Evolutionary conservation across 2,329 filamentous ascomycete species (phyloP), one percentile per base, ranked within the genome.

Genomic region (Penicillium sclerotigenum): DNA sequence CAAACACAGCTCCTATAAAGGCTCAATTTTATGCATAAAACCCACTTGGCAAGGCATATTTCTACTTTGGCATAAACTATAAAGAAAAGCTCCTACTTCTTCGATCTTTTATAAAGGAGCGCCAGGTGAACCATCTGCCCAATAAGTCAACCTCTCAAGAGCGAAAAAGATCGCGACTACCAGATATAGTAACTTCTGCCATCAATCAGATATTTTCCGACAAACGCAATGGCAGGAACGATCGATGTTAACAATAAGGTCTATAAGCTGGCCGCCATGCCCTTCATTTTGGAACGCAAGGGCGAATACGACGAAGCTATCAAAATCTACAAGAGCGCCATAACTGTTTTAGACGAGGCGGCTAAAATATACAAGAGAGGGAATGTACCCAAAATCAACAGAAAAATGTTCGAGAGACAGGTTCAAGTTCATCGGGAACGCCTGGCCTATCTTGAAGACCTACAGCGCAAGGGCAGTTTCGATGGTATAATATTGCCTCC

Each of bases 391-490:
- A 60, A 60, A 42, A 43, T 61, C 24, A 45, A 57, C 41, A 54
- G 60, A 20, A 62, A 62, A 26, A 57, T 62, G 60, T 62, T 60
- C n/a, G 58, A 62, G 48, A 49, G 60, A 22, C 60, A 62, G 33
- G 56, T 57, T 8, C 26, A 57, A 29, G 40, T 62, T 38, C 60
- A 61, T 29, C 53, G 53, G 5, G 60, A 62, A 34, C 50, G 60
- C 8, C 48, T 62, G 3, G 54, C 43, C 5, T 60, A 62, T 33
- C 42, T 62, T 1, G 58, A 61, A 36, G 26, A 22, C 7, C 31
- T 62, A 10, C 45, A 56, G 26, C 31, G 36, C 34, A 61, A 57
- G 14, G 58, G 58, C 14, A 49, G 37, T 13, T 62, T 59, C n/a
- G 51, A 50, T 1, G 47, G 24, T n/a, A 48, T 62, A 26, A 38